Conservation (phyloP, 1,139 yeast species). For the Taphrina deformans region DNA sequence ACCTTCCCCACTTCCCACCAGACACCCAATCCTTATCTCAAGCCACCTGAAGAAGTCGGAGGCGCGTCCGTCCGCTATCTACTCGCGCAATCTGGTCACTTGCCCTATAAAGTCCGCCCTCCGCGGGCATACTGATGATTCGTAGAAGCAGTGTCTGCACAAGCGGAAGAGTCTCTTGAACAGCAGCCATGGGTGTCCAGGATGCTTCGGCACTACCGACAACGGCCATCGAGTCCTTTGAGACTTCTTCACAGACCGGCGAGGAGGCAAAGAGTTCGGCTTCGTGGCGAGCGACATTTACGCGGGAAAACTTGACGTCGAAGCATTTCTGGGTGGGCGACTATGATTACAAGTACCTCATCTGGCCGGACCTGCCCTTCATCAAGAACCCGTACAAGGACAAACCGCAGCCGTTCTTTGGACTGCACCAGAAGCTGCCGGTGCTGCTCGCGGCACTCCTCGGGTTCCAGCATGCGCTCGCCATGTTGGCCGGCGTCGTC, state of each 20-base stretch:
- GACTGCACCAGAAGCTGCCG: conserved; percentile 77
- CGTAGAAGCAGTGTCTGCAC: no score
- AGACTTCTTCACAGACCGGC: neutral
- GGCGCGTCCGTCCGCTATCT: neutral
- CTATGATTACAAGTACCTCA: conserved; percentile 73
- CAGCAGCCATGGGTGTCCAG: conserved; percentile 13
- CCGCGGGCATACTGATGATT: no score
- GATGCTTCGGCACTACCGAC: neutral
- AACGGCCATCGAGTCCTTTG: conserved; percentile 8
- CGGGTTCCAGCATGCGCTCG: conserved; percentile 82
- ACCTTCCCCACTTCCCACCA: neutral
- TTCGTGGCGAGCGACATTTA: neutral
- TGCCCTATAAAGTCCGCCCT: no score
- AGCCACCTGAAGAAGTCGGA: neutral
- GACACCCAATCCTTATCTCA: neutral
- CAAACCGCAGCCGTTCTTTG: conserved; percentile 65
- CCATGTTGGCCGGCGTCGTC: conserved; percentile 88
- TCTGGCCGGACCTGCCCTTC: conserved; percentile 76
- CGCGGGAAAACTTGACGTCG: neutral
- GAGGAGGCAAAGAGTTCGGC: neutral
- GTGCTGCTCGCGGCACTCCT: conserved; percentile 67
- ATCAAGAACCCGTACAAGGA: conserved; percentile 46
- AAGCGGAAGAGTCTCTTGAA: no score
- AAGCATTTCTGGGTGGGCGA: conserved; percentile 59
- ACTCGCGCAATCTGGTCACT: no score